These are phyloP conservation scores for Teratosphaeria zuluensis DNA, from an alignment of 2,329 filamentous ascomycete species.

Conservation along the genomic window DNA sequence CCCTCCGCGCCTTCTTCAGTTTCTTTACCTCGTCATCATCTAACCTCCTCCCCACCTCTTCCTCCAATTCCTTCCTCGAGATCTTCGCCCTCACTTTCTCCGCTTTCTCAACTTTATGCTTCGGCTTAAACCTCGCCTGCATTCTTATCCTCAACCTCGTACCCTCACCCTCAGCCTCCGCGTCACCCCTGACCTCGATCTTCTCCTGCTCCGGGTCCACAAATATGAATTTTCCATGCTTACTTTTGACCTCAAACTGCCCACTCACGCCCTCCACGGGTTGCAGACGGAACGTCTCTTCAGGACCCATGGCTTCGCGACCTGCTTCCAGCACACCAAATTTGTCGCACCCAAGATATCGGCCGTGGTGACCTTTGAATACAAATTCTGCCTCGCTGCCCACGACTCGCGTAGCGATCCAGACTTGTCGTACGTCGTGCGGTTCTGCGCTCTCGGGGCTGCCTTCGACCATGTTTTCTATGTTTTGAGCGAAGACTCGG, in stretches of 20 bases:
- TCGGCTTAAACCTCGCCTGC: constrained; percentile 90
- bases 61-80: constrained; percentile 57
- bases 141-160: constrained; percentile 76
- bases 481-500: constrained; percentile 67
- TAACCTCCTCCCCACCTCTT: constrained; percentile 20
- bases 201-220: constrained; percentile 32
- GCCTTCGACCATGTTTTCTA: constrained; percentile 83
- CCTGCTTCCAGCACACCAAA: constrained; percentile 68
- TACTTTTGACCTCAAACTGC: constrained; percentile 23
- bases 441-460: constrained; percentile 82
- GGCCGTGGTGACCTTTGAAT: constrained; percentile 81
- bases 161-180: constrained; percentile 54
- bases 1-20: constrained; percentile 70
- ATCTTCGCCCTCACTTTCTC: constrained; percentile 79
- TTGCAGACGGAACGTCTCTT: constrained; percentile 68
- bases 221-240: constrained; percentile 60
- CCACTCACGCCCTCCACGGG: constrained; percentile 50
- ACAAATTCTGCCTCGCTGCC: constrained; percentile 67
- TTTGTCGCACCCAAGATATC: constrained; percentile 79
- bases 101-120: constrained; percentile 67
- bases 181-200: constrained; percentile 68
- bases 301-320: constrained; percentile 69
- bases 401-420: constrained; percentile 74
- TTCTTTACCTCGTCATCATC: constrained; percentile 72
- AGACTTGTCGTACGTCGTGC: constrained; percentile 91